Evolutionary conservation across 2,329 filamentous ascomycete genomes (phyloP).

Genomic region (Akanthomyces uredinophilus): DNA sequence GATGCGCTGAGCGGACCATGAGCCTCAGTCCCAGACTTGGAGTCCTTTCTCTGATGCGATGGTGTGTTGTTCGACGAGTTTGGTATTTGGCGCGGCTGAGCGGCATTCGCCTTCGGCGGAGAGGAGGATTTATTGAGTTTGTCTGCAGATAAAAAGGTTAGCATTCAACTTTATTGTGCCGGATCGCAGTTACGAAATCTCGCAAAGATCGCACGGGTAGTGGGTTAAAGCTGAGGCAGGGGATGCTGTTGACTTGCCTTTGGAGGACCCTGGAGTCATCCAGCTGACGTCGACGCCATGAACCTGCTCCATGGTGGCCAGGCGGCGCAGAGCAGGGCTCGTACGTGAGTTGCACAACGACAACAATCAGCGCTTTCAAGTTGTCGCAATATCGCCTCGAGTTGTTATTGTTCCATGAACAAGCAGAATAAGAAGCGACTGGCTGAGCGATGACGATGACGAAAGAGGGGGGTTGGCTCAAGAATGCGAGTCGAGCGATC

Average conservation of each 20-base stretch:
- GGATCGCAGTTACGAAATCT: neutral
- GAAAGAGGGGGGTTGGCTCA: conserved; percentile 1
- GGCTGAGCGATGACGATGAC: conserved; percentile 7
- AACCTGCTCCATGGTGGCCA: conserved; percentile 64
- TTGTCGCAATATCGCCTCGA: neutral
- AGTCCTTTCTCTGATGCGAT: conserved; percentile 17
- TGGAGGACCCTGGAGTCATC: conserved; percentile 76
- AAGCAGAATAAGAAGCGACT: neutral
- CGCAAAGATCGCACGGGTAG: neutral
- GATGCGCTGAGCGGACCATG: conserved; percentile 21
- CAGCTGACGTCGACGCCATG: conserved; percentile 84
- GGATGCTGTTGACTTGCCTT: conserved; percentile 54
- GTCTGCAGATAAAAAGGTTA: conserved; percentile 21
- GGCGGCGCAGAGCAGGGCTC: neutral
- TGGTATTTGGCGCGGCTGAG: conserved; percentile 31
- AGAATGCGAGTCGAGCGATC: neutral
- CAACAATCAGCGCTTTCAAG: neutral
- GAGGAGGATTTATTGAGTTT: conserved; percentile 28
- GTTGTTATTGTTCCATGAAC: conserved; percentile 10
- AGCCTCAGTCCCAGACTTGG: conserved; percentile 16
- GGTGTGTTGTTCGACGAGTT: conserved; percentile 20
- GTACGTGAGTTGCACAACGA: neutral
- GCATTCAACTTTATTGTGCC: neutral
- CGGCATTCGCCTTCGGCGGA: conserved; percentile 24
- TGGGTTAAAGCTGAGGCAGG: conserved; percentile 3